Conservation (phyloP, 2,329 filamentous ascomycete genomes). For the Cytospora mali region DNA sequence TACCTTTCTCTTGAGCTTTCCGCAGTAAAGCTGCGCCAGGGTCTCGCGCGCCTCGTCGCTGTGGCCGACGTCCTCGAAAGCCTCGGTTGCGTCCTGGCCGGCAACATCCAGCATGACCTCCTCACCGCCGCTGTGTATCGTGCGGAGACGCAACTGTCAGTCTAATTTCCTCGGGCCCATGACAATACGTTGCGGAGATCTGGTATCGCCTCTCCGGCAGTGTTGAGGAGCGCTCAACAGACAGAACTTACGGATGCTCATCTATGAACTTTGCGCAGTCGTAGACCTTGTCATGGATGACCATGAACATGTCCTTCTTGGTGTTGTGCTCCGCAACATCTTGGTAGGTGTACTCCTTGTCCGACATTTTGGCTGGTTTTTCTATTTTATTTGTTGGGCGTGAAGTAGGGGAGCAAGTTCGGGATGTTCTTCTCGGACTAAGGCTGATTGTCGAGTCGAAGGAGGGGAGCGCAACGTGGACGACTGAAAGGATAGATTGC, state of each 20-base stretch:
- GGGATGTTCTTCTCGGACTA: no score
- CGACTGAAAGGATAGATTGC: background rate
- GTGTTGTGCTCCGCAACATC: slow-evolving; percentile 84
- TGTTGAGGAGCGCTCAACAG: slow-evolving; percentile 23
- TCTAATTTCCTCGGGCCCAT: slow-evolving; percentile 12
- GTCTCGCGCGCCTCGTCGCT: slow-evolving; percentile 97
- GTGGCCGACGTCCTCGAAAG: slow-evolving; percentile 99
- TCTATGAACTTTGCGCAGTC: slow-evolving; percentile 86
- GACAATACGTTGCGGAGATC: slow-evolving; percentile 8
- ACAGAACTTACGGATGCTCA: slow-evolving; percentile 79
- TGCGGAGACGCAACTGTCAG: slow-evolving; percentile 33
- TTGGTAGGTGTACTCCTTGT: slow-evolving; percentile 68
- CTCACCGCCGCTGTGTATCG: slow-evolving; percentile 78
- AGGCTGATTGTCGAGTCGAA: slow-evolving; percentile 2
- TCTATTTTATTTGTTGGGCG: slow-evolving; percentile 9
- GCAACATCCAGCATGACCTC: slow-evolving; percentile 96
- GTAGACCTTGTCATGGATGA: slow-evolving; percentile 98
- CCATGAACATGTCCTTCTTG: slow-evolving; percentile 92
- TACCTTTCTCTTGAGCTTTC: slow-evolving; percentile 80
- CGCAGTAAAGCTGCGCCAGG: slow-evolving; percentile 74
- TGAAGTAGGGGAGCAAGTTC: slow-evolving; percentile 18
- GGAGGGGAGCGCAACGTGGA: slow-evolving; percentile 5
- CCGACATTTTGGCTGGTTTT: slow-evolving; percentile 47
- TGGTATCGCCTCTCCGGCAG: slow-evolving; percentile 5
- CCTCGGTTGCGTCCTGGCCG: slow-evolving; percentile 95